These are phyloP conservation scores for Saccharomyces uvarum DNA, from an alignment of 1,139 yeast genomes.

Conservation along the genomic window DNA sequence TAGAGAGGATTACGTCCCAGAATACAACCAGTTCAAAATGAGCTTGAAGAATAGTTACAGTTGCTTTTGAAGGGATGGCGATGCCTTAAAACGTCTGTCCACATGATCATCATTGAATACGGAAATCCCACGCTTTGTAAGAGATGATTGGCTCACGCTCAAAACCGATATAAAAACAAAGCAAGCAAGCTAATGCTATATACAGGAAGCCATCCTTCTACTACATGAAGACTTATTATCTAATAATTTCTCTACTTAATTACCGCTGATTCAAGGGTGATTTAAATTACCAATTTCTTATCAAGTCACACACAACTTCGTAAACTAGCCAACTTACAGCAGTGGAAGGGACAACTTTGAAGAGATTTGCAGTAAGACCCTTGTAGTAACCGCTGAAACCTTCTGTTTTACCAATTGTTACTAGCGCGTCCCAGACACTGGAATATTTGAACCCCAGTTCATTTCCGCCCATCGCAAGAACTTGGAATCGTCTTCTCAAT, in stretches of 20 bases:
- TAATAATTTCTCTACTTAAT: neutral
- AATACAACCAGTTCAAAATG: neutral
- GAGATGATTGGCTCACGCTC: conserved; percentile 1
- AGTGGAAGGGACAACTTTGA: conserved; percentile 90
- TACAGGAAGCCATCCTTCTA: neutral
- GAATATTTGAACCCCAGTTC: conserved; percentile 73
- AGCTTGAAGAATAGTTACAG: neutral
- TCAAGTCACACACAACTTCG: conserved; percentile 44
- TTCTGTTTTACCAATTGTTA: conserved; percentile 59
- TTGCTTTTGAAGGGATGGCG: neutral
- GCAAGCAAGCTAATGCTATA: conserved; percentile 15
- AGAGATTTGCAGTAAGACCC: conserved; percentile 80
- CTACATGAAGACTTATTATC: neutral
- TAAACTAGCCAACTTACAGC: conserved; percentile 90
- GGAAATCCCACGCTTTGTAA: neutral
- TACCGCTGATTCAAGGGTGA: neutral
- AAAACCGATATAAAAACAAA: conserved; percentile 13
- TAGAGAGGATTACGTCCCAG: neutral
- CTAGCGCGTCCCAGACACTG: conserved; percentile 64
- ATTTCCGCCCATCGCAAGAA: conserved; percentile 62
- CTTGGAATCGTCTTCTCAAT: conserved; percentile 83
- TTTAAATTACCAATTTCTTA: conserved; percentile 6
- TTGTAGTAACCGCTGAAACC: conserved; percentile 79
- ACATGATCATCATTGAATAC: neutral
- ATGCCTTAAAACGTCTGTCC: neutral